These are phyloP conservation scores for Jamesozyma gamospora DNA, from an alignment of 805 yeast genomes.

Conservation along the genomic window DNA sequence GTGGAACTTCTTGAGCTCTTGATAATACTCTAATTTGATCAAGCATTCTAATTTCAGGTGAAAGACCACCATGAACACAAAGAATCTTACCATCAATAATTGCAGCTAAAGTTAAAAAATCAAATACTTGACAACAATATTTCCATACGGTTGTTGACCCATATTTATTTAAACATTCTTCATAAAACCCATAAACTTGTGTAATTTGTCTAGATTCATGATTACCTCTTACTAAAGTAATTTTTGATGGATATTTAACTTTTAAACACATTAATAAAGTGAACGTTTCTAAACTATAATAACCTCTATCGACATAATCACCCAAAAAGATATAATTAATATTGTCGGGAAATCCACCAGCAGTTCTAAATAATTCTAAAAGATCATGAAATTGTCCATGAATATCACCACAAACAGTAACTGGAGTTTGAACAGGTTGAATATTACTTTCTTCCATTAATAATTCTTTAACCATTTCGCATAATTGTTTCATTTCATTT, in stretches of 20 bases:
- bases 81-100: conserved; percentile 88
- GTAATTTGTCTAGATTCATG: conserved; percentile 96
- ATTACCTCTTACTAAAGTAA: conserved; percentile 93
- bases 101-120: conserved; percentile 87
- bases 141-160: conserved; percentile 95
- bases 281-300: conserved; percentile 87
- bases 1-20: conserved; percentile 97
- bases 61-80: conserved; percentile 95
- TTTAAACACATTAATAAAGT: conserved; percentile 88
- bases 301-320: conserved; percentile 97
- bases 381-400: conserved; percentile 97
- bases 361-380: conserved; percentile 75
- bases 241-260: conserved; percentile 73
- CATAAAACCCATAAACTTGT: conserved; percentile 97
- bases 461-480: conserved; percentile 90
- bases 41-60: conserved; percentile 94
- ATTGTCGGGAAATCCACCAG: conserved; percentile 86
- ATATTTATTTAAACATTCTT: conserved; percentile 85
- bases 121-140: conserved; percentile 92
- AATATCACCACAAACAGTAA: conserved; percentile 93
- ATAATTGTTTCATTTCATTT: conserved; percentile 88
- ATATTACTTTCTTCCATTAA: conserved; percentile 94
- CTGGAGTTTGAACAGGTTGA: conserved; percentile 89
- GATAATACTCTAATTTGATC: conserved; percentile 92
- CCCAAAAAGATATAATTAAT: conserved; percentile 83